phyloP scores from a whole-genome alignment of 164 flowering plant species.

The Piper betle region DNA sequence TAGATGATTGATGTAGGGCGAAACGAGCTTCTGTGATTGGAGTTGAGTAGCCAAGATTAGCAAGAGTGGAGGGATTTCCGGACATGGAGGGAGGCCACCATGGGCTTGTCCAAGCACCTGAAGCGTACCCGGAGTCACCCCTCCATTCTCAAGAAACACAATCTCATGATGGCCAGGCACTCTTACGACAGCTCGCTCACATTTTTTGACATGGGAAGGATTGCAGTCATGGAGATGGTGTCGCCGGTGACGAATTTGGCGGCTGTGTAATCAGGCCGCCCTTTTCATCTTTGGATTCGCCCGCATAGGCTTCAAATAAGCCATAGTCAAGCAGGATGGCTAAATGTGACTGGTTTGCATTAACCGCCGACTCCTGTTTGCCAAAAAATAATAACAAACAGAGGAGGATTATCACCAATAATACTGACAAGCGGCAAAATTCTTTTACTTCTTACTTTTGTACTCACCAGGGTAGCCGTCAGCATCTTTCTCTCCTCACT shows the following conservation, averaged over 20 bases:
- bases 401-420: too few species aligned
- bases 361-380: constrained; percentile 22
- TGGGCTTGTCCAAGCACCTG: constrained; percentile 15
- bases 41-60: constrained; percentile 36
- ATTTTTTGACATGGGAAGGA: constrained; percentile 8
- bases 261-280: constrained; percentile 12
- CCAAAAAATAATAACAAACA: too few species aligned
- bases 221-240: constrained; percentile 23
- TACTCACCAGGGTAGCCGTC: constrained; percentile 30
- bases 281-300: constrained; percentile 32
- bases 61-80: constrained; percentile 46
- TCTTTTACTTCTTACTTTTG: not conserved
- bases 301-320: constrained; percentile 44
- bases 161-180: constrained; percentile 27
- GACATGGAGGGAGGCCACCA: constrained; percentile 23
- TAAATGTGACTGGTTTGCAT: constrained; percentile 23
- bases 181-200: constrained; percentile 21
- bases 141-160: constrained; percentile 29
- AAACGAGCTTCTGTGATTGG: constrained; percentile 18
- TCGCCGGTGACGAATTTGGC: constrained; percentile 37
- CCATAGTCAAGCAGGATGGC: constrained; percentile 31
- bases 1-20: constrained; percentile 23
- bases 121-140: constrained; percentile 37
- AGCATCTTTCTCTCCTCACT: constrained; percentile 21
- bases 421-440: too few species aligned